These are phyloP conservation scores for Mycogone perniciosa DNA, from an alignment of 2,329 filamentous ascomycete genomes.

Conservation along the genomic window DNA sequence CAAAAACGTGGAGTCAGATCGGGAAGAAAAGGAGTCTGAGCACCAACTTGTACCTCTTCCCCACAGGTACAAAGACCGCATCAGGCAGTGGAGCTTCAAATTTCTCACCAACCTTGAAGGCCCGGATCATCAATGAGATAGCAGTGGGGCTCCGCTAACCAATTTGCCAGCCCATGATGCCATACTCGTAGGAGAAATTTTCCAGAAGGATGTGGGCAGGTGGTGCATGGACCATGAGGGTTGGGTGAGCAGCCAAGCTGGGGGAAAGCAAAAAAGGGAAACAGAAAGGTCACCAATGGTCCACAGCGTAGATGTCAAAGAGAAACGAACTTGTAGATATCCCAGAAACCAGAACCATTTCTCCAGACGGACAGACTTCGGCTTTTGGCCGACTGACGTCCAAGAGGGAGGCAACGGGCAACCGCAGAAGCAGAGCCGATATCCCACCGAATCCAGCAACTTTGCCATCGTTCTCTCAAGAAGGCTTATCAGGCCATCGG, in stretches of 20 bases:
- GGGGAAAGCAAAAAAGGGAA: neutral
- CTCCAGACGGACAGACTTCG: neutral
- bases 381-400: neutral
- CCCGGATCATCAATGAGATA: neutral
- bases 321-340: constrained; percentile 3
- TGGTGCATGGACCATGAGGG: neutral
- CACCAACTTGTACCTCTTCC: neutral
- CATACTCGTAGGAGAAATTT: neutral
- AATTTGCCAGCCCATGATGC: neutral
- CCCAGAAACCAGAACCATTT: too few relatives aligned
- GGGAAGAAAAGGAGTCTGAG: neutral
- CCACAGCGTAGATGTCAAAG: neutral
- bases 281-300: too few relatives aligned
- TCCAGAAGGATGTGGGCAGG: neutral
- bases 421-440: neutral
- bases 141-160: neutral
- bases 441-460: neutral
- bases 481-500: too few relatives aligned
- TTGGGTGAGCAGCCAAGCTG: neutral
- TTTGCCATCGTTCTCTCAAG: too few relatives aligned
- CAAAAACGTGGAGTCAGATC: neutral
- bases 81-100: neutral
- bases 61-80: neutral
- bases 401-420: neutral
- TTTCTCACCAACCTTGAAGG: neutral